These are phyloP conservation scores for Wickerhamomyces strasburgensis DNA, from an alignment of 805 yeast species.

Conservation along the genomic window DNA sequence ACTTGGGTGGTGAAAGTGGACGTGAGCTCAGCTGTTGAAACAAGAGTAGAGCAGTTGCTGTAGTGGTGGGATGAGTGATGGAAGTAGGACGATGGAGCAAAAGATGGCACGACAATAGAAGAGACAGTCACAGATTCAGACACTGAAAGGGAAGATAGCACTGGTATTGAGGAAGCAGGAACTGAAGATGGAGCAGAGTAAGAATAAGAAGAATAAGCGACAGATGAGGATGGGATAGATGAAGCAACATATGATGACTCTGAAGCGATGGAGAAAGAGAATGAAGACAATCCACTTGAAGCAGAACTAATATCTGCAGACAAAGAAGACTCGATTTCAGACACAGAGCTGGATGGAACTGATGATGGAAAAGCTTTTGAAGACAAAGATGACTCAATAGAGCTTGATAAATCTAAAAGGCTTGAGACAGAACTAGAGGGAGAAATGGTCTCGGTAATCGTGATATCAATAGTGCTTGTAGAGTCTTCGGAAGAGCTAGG, in stretches of 20 bases:
- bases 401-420: neutral
- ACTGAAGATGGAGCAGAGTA: neutral
- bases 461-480: no score
- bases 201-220: neutral
- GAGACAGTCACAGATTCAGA: no score
- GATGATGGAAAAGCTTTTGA: neutral
- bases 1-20: neutral
- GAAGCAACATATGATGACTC: neutral
- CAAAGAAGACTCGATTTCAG: neutral
- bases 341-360: no score
- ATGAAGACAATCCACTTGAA: neutral
- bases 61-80: no score
- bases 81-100: no score
- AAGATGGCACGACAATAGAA: no score
- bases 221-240: neutral
- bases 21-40: no score
- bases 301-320: neutral
- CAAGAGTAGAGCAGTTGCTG: neutral
- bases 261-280: neutral
- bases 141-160: neutral
- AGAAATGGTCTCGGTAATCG: no score
- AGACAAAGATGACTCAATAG: neutral
- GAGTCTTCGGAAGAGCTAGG: no score
- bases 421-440: no score
- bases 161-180: neutral